Evolutionary conservation across 805 yeast genomes (phyloP), one percentile per base, ranked within the genome.

Genomic region (Saturnispora besseyi): DNA sequence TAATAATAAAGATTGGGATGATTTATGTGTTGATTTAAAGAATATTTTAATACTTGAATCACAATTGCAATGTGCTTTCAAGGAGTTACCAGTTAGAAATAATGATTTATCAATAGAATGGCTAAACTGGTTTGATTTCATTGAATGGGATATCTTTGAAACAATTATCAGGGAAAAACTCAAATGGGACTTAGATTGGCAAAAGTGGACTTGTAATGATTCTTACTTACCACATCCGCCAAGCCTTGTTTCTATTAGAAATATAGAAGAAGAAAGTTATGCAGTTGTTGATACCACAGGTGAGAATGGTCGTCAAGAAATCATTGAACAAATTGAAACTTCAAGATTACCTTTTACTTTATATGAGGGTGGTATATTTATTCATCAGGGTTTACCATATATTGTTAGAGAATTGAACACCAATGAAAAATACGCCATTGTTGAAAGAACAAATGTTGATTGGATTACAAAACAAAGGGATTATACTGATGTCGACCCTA

Each of bases 401-500:
- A 64, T 93, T 38, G 93, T 93, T 0, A 76, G 84, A 45, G 96
- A 89, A 57, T 84, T 93, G 59, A 84, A 89, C 55, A 71, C 85
- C 0, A 87, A 87, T 37, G 84, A 78, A n/a, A 76, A 74, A 50
- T 86, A 68, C 65, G 98, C 98, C 0, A 84, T 82, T 52, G 96
- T 91, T 5, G 84, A 79, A 58, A 68, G 96, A 46, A 96, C 89
- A 0, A 82, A 84, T 59, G 99, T 93, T 13, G 96, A 91, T 55
- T 93, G 98, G 98, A 75, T 79, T 1, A 93, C 99, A 0, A 75
- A 76, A 44, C 98, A 91, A 62, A 71, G 99, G 50, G 99, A 93
- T 64, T 93, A 76, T 58, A 87, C 96, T 0, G 95, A 93, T 64
- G 85, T 93, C 8, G 98, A 93, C 62, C 97, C 99, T 0, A 63